Percentiles rank a stretch among this genome's conserved stretches.
These are phyloP conservation scores for Porosira glacialis DNA, from an alignment of 352 stramenopile species.

Conservation along the genomic window DNA sequence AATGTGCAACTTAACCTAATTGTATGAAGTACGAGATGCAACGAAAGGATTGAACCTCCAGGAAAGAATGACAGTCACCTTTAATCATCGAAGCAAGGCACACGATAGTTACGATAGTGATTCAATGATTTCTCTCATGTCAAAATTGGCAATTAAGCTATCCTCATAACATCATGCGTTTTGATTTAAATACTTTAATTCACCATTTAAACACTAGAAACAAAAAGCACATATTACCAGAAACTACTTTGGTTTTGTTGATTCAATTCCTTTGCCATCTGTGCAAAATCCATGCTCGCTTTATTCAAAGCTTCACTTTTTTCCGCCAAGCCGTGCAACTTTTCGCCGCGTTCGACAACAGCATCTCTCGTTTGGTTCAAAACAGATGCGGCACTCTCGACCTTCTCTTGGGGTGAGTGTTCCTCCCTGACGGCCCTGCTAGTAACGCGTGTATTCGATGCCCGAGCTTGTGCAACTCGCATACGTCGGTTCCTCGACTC, in stretches of 20 bases:
- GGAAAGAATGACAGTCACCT: too few relatives aligned
- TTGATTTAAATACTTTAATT: too few relatives aligned
- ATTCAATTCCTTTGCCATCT: conserved; percentile 70
- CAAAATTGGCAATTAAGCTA: too few relatives aligned
- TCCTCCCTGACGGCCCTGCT: conserved; percentile 12
- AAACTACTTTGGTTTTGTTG: conserved; percentile 38
- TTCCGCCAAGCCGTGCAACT: conserved; percentile 64
- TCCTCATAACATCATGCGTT: too few relatives aligned
- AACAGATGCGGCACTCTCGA: conserved; percentile 12
- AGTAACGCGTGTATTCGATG: conserved; percentile 4
- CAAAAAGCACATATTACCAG: too few relatives aligned
- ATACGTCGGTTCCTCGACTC: conserved; percentile 5
- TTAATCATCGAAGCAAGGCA: too few relatives aligned
- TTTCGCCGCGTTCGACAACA: conserved; percentile 68
- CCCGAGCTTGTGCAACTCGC: conserved; percentile 11
- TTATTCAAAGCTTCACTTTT: conserved; percentile 69
- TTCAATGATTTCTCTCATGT: too few relatives aligned
- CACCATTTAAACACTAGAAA: too few relatives aligned
- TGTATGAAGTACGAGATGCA: too few relatives aligned
- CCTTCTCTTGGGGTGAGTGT: conserved; percentile 18
- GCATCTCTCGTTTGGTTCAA: conserved; percentile 57
- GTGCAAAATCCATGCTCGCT: conserved; percentile 70
- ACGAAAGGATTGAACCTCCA: too few relatives aligned
- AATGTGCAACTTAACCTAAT: too few relatives aligned
- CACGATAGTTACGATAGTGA: too few relatives aligned